Evolutionary conservation across 805 yeast genomes (phyloP).

Genomic region (Yamadazyma sp.): DNA sequence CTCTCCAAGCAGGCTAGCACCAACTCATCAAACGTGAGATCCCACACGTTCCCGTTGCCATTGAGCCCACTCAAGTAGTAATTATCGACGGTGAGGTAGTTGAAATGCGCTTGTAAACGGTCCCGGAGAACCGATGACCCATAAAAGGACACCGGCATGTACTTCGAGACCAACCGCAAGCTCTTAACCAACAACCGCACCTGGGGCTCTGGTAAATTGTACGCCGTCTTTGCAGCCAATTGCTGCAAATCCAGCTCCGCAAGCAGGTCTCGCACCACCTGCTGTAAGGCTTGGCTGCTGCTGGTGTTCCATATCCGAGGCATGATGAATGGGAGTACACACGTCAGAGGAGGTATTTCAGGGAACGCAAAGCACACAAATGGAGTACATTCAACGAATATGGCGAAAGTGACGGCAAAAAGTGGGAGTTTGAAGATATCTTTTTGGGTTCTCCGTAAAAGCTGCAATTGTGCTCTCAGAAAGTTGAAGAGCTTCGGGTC

Average conservation of each 20-base stretch:
- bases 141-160: conserved; percentile 38
- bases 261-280: conserved; percentile 10
- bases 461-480: conserved; percentile 51
- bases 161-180: conserved; percentile 40
- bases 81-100: conserved; percentile 54
- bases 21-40: conserved; percentile 49
- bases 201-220: conserved; percentile 40
- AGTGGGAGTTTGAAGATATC: conserved; percentile 55
- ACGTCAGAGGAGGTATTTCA: conserved; percentile 57
- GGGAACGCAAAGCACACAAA: conserved; percentile 53
- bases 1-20: conserved; percentile 56
- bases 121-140: conserved; percentile 38
- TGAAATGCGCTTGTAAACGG: conserved; percentile 38
- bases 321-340: conserved; percentile 49
- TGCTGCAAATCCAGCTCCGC: conserved; percentile 12
- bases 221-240: conserved; percentile 46
- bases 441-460: conserved; percentile 47
- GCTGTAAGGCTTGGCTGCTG: conserved; percentile 14
- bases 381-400: conserved; percentile 58
- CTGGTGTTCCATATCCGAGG: conserved; percentile 34
- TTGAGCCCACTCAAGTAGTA: conserved; percentile 40
- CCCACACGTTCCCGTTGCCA: conserved; percentile 44
- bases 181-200: conserved; percentile 35
- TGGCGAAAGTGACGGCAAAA: conserved; percentile 46
- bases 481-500: conserved; percentile 33